Evolutionary conservation across 2,329 filamentous ascomycete species (phyloP).

Genomic region (Cadophora luteo-olivacea): DNA sequence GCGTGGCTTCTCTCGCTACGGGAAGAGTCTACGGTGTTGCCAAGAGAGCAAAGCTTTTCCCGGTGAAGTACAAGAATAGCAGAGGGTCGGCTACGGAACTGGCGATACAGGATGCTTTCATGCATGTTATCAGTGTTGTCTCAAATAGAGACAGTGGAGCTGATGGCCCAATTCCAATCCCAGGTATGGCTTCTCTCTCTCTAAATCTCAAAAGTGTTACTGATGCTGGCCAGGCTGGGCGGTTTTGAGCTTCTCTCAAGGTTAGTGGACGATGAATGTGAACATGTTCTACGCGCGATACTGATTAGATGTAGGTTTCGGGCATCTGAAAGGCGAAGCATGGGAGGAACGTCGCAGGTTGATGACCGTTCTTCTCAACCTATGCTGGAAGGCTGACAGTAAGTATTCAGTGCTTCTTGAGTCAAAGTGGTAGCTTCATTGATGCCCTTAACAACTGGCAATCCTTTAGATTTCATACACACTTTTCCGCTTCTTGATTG

Average conservation of each 20-base stretch:
- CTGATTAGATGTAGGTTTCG: neutral
- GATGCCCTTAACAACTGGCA: neutral
- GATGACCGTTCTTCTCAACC: neutral
- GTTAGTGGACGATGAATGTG: neutral
- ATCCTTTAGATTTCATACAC: too few species aligned
- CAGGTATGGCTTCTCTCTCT: neutral
- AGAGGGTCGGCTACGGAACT: neutral
- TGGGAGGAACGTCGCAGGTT: neutral
- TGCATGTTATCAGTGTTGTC: neutral
- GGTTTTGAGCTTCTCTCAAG: neutral
- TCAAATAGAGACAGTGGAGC: neutral
- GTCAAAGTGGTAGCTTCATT: neutral
- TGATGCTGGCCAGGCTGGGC: neutral
- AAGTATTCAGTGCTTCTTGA: neutral
- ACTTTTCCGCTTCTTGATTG: too few species aligned
- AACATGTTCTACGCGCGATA: neutral
- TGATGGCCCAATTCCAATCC: neutral
- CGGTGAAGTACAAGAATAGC: slow-evolving; percentile 13
- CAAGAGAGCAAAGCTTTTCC: slow-evolving; percentile 8
- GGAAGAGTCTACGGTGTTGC: slow-evolving; percentile 12
- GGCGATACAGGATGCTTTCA: slow-evolving; percentile 4
- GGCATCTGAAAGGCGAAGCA: neutral
- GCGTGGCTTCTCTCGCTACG: slow-evolving; percentile 18
- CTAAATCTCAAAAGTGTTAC: too few species aligned
- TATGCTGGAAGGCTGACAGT: neutral